These are phyloP conservation scores for Verticillium longisporum DNA, from an alignment of 2,329 filamentous ascomycete species.

Conservation along the genomic window DNA sequence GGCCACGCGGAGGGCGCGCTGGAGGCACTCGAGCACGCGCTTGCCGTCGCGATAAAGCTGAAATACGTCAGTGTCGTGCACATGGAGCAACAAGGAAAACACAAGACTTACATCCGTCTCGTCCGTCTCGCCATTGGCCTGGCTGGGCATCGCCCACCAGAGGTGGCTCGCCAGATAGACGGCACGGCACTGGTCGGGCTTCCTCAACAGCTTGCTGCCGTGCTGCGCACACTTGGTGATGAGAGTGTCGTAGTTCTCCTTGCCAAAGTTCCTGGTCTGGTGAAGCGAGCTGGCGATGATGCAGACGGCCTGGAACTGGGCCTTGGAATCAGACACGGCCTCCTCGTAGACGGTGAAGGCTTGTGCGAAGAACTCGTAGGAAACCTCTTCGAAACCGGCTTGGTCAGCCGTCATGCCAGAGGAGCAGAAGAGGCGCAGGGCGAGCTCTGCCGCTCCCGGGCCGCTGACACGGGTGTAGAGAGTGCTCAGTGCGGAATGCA, in stretches of 20 bases:
- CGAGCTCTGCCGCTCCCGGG: constrained; percentile 75
- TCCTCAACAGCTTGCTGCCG: constrained; percentile 92
- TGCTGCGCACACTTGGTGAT: constrained; percentile 97
- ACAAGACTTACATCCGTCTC: constrained; percentile 60
- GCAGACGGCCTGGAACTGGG: constrained; percentile 96
- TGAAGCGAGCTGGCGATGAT: constrained; percentile 87
- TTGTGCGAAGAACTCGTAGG: constrained; percentile 97
- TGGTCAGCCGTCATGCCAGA: constrained; percentile 92
- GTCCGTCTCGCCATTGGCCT: constrained; percentile 71
- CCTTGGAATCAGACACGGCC: constrained; percentile 87
- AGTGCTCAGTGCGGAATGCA: constrained; percentile 80
- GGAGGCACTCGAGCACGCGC: constrained; percentile 90
- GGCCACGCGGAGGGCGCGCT: constrained; percentile 89
- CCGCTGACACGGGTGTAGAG: constrained; percentile 79
- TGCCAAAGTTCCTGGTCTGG: constrained; percentile 81
- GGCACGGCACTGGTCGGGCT: constrained; percentile 94
- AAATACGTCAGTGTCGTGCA: constrained; percentile 14
- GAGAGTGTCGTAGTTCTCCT: constrained; percentile 96
- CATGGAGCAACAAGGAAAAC: constrained; percentile 14
- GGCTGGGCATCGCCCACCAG: constrained; percentile 92
- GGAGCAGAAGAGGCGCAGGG: constrained; percentile 81
- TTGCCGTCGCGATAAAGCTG: constrained; percentile 96
- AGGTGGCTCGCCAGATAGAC: constrained; percentile 95
- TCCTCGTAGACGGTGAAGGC: constrained; percentile 98
- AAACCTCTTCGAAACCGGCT: constrained; percentile 87